Conservation (phyloP, 768 basidiomycete genomes). For the Agaricus subrufescens region DNA sequence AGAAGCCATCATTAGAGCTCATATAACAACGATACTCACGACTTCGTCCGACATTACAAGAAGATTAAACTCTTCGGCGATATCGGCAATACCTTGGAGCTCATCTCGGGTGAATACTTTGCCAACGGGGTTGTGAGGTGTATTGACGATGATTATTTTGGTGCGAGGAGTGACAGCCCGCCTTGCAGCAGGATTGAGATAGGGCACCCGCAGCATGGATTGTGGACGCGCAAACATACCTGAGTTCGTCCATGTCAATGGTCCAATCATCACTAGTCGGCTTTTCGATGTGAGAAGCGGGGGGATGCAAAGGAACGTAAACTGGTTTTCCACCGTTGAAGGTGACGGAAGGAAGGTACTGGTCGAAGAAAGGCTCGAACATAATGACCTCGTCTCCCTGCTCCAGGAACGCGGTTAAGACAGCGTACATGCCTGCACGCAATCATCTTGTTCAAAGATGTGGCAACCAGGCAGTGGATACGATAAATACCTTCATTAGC, state of each 20-base stretch:
- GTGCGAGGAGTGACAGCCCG: constrained; percentile 82
- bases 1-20: constrained; percentile 1
- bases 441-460: neutral
- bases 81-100: constrained; percentile 75
- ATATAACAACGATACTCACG: constrained; percentile 39
- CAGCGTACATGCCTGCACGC: constrained; percentile 81
- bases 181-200: constrained; percentile 28
- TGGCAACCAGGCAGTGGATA: neutral
- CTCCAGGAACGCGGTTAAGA: constrained; percentile 88
- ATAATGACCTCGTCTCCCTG: constrained; percentile 96
- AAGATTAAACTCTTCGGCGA: constrained; percentile 91
- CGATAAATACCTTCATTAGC: constrained; percentile 83
- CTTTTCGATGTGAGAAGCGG: constrained; percentile 39
- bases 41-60: constrained; percentile 97
- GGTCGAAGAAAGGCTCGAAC: constrained; percentile 98
- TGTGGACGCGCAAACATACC: constrained; percentile 34
- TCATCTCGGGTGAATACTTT: constrained; percentile 89
- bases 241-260: constrained; percentile 84
- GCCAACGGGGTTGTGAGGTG: constrained; percentile 97
- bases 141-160: constrained; percentile 95
- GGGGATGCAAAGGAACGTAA: constrained; percentile 93
- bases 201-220: neutral
- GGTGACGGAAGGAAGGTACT: constrained; percentile 87
- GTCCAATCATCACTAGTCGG: constrained; percentile 79
- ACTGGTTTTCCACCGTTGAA: constrained; percentile 94